Base-by-base conservation (phyloP, 345 rosid genomes). In the Zanthoxylum bungeanum region DNA sequence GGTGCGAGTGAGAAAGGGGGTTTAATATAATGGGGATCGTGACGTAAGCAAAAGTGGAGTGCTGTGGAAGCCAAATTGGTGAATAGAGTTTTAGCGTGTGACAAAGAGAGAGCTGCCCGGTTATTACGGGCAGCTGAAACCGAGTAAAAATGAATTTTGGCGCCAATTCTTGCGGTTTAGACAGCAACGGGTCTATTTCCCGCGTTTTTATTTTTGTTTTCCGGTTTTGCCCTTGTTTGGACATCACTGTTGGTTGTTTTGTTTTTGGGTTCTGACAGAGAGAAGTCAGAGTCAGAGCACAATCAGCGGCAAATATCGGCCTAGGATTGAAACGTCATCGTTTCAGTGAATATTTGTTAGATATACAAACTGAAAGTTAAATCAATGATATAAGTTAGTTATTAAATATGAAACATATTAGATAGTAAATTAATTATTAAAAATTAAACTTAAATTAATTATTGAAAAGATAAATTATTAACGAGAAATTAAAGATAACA, bases 141-240 rank as follows among this genome's bases (percentile, higher is more conserved):
- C 77, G 74, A 75, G 68, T 60, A 72, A 77, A 68, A 69, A 64
- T 34, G 47, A 7, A 1, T 73, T 83, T 89, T 79, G 82, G 93
- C 93, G 90, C 91, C 78, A 89, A 77, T 76, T 17, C 50, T 75
- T 53, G 70, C 76, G 68, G 73, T 64, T 79, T 46, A 49, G 72
- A 59, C 30, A 6, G 51, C 87, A 89, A 89, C 93, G 93, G 90
- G 85, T 87, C 88, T 82, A 79, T 75, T 89, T 87, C 91, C 87
- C 93, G 93, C 91, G 79, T 1, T 60, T 73, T 40, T 49, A 14
- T 30, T 42, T n/a, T n/a, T n/a, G n/a, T n/a, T n/a, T n/a, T 73
- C 67, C 73, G 8, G 60, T 42, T 69, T 63, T 66, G 58, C 55
- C 82, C 81, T 61, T 24, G n/a, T 65, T 74, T 64, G 24, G 27